Base-by-base conservation (phyloP, 257 asterid species). In the Ilex asprella region DNA sequence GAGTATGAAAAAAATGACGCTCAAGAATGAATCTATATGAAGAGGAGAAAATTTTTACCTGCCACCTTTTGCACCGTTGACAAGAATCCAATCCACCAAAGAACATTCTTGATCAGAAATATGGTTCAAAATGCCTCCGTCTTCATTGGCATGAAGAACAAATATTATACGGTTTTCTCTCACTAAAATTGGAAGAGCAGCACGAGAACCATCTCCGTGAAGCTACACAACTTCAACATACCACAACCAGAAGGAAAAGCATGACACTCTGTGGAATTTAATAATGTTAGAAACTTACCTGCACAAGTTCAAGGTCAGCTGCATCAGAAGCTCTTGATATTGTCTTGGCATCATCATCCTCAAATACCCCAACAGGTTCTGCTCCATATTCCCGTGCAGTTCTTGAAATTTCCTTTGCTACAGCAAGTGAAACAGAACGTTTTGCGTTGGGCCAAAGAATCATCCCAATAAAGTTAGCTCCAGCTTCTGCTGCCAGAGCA, bases 361-460 rank as follows among this genome's bases (percentile, higher is more conserved):
- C 99, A 66, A 93, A 93, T 41, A 93, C 97, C 51, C 99, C 96
- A 70, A 93, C 97, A 30, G 95, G 92, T 69, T 76, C 74, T 41
- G 94, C 92, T 67, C 99, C 96, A 71, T 82, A 65, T 70, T 77
- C 79, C 51, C 84, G 61, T 12, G 94, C 89, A 51, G 76, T 91
- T 71, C 76, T 79, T 9, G 97, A 87, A 50, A 93, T 93, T 74
- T 89, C 95, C 77, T 87, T 93, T 13, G 99, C 97, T 74, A 78
- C 76, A 63, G 79, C 57, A 39, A 86, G 79, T 10, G 97, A 80
- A 62, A 93, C 56, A 16, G 97, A 85, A 41, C 97, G 84, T 70
- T 87, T 89, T 16, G 97, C 89, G 71, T 90, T 77, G 59, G 99
- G 97, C 95, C 94, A 93, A 60, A 87, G 64, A 79, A 93, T 89